Evolutionary conservation across 2,329 filamentous ascomycete genomes (phyloP), one percentile per base, ranked within the genome.

Genomic region (Uncinocarpus reesii): DNA sequence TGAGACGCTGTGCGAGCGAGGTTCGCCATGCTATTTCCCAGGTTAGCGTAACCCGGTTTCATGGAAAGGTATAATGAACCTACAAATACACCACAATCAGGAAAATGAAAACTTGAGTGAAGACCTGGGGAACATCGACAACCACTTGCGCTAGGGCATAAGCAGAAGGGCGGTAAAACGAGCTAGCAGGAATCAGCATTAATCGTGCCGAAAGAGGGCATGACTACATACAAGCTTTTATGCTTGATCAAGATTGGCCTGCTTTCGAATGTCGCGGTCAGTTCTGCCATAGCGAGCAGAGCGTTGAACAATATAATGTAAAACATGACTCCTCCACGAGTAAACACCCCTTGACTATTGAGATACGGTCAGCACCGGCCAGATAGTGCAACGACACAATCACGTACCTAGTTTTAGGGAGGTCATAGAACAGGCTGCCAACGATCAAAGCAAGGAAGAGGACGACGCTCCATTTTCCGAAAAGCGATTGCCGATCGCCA

Each of bases 181-280:
- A 79, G 54, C 67, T 70, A 34, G 1, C 1, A 1, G 11, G 1
- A 11, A 5, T 43, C 60, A 32, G 61, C 38, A 26, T n/a, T 34
- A 6, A 8, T n/a, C 20, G 2, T 11, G 6, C 7, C 11, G 35
- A 34, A 47, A 26, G 34, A n/a, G 20, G 42, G 13, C 20, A 10
- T 11, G 48, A n/a, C 16, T 13, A 49, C 67, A 54, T 51, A 69
- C 67, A 83, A 84, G 20, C 74, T 78, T 58, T 83, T 83, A 62
- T 85, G 81, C 60, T 84, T 84, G 46, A 83, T 65, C 32, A 86
- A 63, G 48, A 86, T 83, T 0, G 80, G 80, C 37, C 80, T 75
- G 18, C 73, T 75, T 41, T 72, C 65, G 54, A 84, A 85, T 0
- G 79, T 73, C 1, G 78, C 64, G 0, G 79, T 78, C 34, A 80